phyloP scores from a whole-genome alignment of 805 yeast species.

The Candida incommunis region DNA sequence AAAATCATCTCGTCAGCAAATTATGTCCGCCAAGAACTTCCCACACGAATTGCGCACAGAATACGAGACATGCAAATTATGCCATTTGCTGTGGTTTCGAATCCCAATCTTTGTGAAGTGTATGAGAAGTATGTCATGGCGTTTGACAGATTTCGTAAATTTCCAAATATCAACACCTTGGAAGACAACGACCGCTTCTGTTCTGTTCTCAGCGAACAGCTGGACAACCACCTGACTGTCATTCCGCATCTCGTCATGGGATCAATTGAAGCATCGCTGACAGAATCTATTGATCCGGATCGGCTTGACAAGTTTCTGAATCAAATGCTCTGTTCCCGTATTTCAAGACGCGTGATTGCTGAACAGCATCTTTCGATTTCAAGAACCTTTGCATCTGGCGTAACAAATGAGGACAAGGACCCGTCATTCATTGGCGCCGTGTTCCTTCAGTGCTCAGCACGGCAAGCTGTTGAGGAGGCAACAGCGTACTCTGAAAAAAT shows the following conservation, averaged over 20 bases:
- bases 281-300: constrained; percentile 39
- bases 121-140: constrained; percentile 82
- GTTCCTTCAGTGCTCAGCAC: constrained; percentile 64
- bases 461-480: constrained; percentile 42
- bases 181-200: constrained; percentile 70
- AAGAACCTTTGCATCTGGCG: constrained; percentile 39
- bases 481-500: constrained; percentile 24
- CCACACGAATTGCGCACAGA: constrained; percentile 70
- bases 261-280: constrained; percentile 62
- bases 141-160: constrained; percentile 70
- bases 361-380: constrained; percentile 83
- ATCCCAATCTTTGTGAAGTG: constrained; percentile 73
- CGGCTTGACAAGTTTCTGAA: constrained; percentile 64
- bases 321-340: constrained; percentile 67
- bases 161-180: constrained; percentile 49
- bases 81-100: constrained; percentile 74
- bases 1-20: constrained; percentile 75
- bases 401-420: constrained; percentile 26
- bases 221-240: constrained; percentile 64
- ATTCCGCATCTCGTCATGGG: constrained; percentile 90
- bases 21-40: constrained; percentile 75
- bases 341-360: constrained; percentile 77
- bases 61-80: constrained; percentile 64
- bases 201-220: constrained; percentile 40
- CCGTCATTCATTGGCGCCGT: constrained; percentile 51